Evolutionary conservation across 1,284 basidiomycete genomes (phyloP), one percentile per base, ranked within the genome.

Genomic region (Apiotrichum domesticum): DNA sequence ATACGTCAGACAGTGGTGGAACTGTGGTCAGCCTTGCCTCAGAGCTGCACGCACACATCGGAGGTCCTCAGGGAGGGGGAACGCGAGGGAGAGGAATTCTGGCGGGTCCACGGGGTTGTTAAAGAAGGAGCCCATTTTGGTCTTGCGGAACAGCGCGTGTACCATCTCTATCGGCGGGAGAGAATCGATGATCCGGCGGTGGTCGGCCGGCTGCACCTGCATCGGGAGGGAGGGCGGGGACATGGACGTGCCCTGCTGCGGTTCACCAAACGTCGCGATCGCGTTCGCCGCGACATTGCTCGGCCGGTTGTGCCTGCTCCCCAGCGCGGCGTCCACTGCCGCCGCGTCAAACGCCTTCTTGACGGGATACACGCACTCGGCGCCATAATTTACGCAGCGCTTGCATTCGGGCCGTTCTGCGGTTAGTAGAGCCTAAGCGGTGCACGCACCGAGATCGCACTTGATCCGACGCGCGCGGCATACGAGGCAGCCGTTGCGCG

Each of bases 1-100:
- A 49, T 74, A 74, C 2, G 70, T 70, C 6, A 72, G 58, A 51
- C 66, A 68, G 56, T 73, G 71, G 48, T 73, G 71, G 55, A 73
- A 69, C 71, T 73, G 63, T 4, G 32, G 48, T 54, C 6, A 47
- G 57, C n/a, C 4, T 8, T 21, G 2, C 11, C 46, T 51, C 37
- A 11, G 42, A 6, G 15, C 15, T 5, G 4, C 5, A 63, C 70
- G 63, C 46, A 71, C 69, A 56, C 66, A 71, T 39, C 64, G 58
- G 10, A 72, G 56, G 44, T 72, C 70, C 32, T 70, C 67, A 9
- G 67, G 61, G 3, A 62, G 56, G 0, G 68, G 65, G 47, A 71
- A 74, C 9, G 62, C 59, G 1, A 57, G 55, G 15, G 55, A 59
- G 21, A 74, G 57, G 37, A 72, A 74, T 11, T 70, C 66, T 33